A percentile compares a stretch with the other conserved stretches of the same genome.
These are phyloP conservation scores for Monsonia emarginata DNA, from an alignment of 441 rosid genomes.

Conservation along the genomic window DNA sequence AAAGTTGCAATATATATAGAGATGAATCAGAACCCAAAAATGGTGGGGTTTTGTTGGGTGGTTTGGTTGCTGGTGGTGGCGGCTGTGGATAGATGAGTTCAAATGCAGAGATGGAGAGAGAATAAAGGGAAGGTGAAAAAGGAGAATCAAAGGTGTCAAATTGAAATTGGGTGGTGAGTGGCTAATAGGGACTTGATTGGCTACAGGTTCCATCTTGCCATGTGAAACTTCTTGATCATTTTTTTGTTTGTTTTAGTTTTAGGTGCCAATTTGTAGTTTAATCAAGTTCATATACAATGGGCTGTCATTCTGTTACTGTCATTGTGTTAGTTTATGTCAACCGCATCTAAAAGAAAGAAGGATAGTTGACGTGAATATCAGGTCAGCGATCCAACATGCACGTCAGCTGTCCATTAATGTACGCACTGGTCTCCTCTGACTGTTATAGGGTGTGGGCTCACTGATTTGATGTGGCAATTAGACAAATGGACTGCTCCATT, in stretches of 20 bases:
- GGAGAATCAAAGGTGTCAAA: conserved; percentile 16
- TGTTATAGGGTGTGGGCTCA: too few species aligned
- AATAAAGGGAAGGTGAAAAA: not conserved
- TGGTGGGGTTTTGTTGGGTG: not conserved
- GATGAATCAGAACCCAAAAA: not conserved
- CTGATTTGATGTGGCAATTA: too few species aligned
- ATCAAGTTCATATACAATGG: too few species aligned
- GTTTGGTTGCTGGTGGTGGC: not conserved
- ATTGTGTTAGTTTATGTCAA: too few species aligned
- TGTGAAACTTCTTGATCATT: not conserved
- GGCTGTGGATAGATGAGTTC: conserved; percentile 13
- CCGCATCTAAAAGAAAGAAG: too few species aligned
- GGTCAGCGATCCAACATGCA: too few species aligned
- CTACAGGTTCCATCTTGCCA: not conserved
- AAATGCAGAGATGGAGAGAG: conserved; percentile 4
- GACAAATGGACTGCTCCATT: too few species aligned
- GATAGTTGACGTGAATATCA: too few species aligned
- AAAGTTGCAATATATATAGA: conserved; percentile 2
- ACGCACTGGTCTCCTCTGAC: too few species aligned
- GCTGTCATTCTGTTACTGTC: too few species aligned
- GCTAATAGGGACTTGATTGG: not conserved
- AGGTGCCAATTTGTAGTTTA: not conserved
- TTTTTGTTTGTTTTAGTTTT: not conserved
- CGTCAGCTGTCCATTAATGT: too few species aligned
- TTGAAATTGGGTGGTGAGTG: conserved; percentile 13